A percentile compares a stretch with the other conserved stretches of the same genome.
Evolutionary conservation across 164 flowering plant genomes (phyloP).

Genomic region (Chloranthus sessilifolius): DNA sequence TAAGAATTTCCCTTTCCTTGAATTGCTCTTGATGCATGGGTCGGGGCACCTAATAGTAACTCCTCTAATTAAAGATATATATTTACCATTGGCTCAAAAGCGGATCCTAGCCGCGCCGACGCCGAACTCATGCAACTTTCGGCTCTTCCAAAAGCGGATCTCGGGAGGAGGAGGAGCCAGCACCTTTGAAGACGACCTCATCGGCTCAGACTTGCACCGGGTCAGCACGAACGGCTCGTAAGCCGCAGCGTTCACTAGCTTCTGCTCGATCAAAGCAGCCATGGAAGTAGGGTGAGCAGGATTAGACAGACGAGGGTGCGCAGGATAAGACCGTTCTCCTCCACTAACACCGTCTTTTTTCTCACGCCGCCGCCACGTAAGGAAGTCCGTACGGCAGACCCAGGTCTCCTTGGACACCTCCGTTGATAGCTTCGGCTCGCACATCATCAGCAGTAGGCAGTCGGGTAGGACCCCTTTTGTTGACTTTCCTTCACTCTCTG

Average conservation of each 20-base stretch:
- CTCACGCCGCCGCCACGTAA: conserved; percentile 40
- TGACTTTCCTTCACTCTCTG: too few species aligned
- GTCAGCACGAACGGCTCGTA: conserved; percentile 83
- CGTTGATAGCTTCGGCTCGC: conserved; percentile 96
- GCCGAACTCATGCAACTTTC: conserved; percentile 69
- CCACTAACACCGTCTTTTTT: too few species aligned
- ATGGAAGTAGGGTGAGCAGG: conserved; percentile 45
- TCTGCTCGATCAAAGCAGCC: conserved; percentile 64
- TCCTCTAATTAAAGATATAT: too few species aligned
- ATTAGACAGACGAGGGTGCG: too few species aligned
- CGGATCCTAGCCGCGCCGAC: conserved; percentile 77
- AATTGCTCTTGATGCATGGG: too few species aligned
- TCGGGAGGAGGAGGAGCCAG: conserved; percentile 62
- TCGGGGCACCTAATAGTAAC: too few species aligned
- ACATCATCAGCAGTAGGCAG: conserved; percentile 88
- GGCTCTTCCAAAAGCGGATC: conserved; percentile 73
- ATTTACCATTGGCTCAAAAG: conserved; percentile 29
- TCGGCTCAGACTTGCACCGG: conserved; percentile 97
- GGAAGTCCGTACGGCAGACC: conserved; percentile 87
- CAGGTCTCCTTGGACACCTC: conserved; percentile 98
- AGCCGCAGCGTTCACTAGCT: conserved; percentile 45
- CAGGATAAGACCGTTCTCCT: conserved; percentile 49
- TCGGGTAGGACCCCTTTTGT: conserved; percentile 67
- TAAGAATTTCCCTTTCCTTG: too few species aligned
- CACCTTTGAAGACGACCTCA: conserved; percentile 64